phyloP scores from a whole-genome alignment of 1,284 basidiomycete species.

The Uromyces viciae-fabae region DNA sequence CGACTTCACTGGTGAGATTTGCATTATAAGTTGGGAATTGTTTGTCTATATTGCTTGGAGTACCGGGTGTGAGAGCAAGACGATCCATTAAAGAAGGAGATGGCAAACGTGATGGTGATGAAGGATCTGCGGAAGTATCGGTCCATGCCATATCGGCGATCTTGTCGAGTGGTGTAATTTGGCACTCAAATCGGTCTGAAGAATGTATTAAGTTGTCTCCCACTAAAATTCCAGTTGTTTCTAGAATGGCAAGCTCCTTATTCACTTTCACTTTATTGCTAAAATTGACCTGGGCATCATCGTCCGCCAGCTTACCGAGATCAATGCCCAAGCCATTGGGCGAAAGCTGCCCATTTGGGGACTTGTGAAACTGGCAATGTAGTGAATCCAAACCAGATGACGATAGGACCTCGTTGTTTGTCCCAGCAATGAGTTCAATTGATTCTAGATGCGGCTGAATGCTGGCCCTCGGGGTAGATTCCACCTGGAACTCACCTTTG shows the following conservation, averaged over 20 bases:
- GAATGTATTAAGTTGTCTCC: not conserved
- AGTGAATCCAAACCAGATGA: not conserved
- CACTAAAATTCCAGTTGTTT: too few species aligned
- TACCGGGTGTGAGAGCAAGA: constrained; percentile 10
- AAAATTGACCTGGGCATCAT: too few species aligned
- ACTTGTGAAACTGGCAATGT: not conserved
- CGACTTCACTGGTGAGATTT: not conserved
- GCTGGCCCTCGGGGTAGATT: constrained; percentile 19
- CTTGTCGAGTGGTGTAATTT: not conserved
- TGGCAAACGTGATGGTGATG: constrained; percentile 18
- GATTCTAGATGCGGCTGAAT: constrained; percentile 1
- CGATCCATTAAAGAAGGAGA: constrained; percentile 31
- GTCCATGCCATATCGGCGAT: constrained; percentile 5
- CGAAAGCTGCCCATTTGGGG: not conserved
- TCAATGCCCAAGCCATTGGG: constrained; percentile 4
- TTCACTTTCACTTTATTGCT: too few species aligned
- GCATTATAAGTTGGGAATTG: constrained; percentile 32
- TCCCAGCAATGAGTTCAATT: too few species aligned
- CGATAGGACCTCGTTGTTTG: not conserved
- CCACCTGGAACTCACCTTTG: constrained; percentile 15
- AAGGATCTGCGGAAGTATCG: constrained; percentile 14
- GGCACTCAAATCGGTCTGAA: constrained; percentile 15
- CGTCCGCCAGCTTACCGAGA: not conserved
- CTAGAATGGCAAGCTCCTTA: too few species aligned
- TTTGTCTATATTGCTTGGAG: not conserved